Evolutionary conservation across 352 stramenopile genomes (phyloP).

Genomic region (Blastocystis sp.): DNA sequence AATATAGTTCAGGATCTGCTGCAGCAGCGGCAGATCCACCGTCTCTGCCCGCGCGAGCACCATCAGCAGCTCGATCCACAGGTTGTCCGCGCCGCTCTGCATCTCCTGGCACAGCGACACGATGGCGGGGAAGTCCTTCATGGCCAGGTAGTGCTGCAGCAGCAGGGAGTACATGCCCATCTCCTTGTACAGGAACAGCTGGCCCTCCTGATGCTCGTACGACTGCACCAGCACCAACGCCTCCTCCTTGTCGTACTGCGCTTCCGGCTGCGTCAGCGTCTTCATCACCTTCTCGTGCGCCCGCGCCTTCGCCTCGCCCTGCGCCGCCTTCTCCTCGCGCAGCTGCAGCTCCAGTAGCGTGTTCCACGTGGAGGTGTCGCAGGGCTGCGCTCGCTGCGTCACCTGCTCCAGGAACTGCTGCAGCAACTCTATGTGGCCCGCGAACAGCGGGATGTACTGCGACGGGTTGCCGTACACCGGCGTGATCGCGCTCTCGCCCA

Average conservation of each 20-base stretch:
- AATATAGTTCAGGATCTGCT: constrained; percentile 54
- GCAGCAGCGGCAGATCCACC: constrained; percentile 4
- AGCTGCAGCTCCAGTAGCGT: constrained; percentile 83
- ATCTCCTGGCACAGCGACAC: constrained; percentile 83
- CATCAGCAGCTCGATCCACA: constrained; percentile 83
- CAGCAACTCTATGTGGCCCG: neutral
- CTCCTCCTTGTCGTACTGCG: constrained; percentile 86
- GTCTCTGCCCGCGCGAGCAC: constrained; percentile 78
- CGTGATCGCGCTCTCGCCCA: constrained; percentile 79
- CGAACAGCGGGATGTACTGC: constrained; percentile 29
- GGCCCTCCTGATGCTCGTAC: constrained; percentile 83
- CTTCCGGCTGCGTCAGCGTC: constrained; percentile 83
- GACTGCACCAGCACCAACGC: constrained; percentile 87
- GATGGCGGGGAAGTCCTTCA: constrained; percentile 83
- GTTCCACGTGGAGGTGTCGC: constrained; percentile 74
- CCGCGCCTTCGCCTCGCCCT: neutral
- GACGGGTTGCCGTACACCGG: constrained; percentile 33
- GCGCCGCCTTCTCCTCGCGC: constrained; percentile 72
- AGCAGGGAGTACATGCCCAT: constrained; percentile 88
- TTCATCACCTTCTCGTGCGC: constrained; percentile 75
- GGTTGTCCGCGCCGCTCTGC: constrained; percentile 81
- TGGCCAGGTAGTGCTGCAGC: constrained; percentile 87
- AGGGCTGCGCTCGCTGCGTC: neutral
- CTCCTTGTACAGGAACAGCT: constrained; percentile 88
- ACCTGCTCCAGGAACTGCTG: constrained; percentile 9